Conservation (phyloP, 257 asterid genomes). For the Vinca minor region DNA sequence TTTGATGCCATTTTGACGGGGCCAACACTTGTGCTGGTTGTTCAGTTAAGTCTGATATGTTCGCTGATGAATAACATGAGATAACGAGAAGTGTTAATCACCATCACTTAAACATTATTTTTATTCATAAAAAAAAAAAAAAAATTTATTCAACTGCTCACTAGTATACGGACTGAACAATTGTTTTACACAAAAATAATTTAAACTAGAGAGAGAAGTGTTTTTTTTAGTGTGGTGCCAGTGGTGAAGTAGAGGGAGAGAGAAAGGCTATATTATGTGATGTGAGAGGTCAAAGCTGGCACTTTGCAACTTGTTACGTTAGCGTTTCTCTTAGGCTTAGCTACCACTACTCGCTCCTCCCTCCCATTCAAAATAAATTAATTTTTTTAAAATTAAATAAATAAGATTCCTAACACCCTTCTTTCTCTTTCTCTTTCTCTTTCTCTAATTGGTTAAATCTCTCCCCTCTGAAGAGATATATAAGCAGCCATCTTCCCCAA, state of each 20-base stretch:
- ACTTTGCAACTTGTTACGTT: conserved; percentile 18
- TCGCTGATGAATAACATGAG: too few species aligned
- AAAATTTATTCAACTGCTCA: too few species aligned
- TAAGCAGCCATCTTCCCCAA: conserved; percentile 7
- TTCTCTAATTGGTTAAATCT: background rate
- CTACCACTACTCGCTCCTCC: too few species aligned
- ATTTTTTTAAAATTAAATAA: background rate
- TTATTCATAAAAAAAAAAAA: too few species aligned
- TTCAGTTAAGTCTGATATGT: too few species aligned
- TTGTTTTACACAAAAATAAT: too few species aligned
- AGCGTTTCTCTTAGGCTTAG: background rate
- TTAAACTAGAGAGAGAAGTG: too few species aligned
- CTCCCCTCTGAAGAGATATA: background rate
- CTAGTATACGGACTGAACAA: too few species aligned
- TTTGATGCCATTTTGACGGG: too few species aligned
- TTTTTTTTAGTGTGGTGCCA: conserved; percentile 64
- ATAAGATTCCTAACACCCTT: background rate
- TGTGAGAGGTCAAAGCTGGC: conserved; percentile 64
- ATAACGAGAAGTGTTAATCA: too few species aligned
- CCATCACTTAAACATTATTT: too few species aligned
- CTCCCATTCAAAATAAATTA: background rate
- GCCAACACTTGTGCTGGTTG: too few species aligned
- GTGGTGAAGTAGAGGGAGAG: conserved; percentile 55
- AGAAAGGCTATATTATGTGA: conserved; percentile 29
- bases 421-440: conserved; percentile 9